Base-by-base conservation (phyloP, 148 eudicot species). In the Amaranthus hypochondriacus region DNA sequence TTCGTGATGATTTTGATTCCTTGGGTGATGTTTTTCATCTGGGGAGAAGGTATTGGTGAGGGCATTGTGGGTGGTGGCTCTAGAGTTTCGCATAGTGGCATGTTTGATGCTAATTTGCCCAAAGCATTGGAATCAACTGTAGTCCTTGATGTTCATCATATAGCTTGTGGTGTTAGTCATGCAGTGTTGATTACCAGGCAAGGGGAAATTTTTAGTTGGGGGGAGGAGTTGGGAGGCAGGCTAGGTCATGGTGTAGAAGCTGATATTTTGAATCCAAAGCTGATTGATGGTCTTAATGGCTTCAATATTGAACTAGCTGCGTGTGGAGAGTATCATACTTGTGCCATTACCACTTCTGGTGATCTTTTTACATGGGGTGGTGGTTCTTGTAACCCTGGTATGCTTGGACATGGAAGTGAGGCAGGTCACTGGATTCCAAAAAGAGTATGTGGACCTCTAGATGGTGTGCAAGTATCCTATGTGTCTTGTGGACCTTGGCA, bases 401-500 rank as follows among this genome's bases (percentile, higher is more conserved):
- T 89, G 72, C 96, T 91, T 75, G 98, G 96, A 56, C 95, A 91
- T 76, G 89, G 86, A 73, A 88, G 82, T 76, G 86, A 78, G 69
- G 78, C 78, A 18, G 80, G 96, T 71, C 88, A 89, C 77, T 89
- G 96, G 88, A 64, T 89, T 80, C 97, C 98, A 15, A 94, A 90
- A 77, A 79, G 76, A 72, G 92, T 94, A 18, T 69, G 75, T 77
- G 92, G 93, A 46, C 81, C 83, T 60, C 50, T 90, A 70, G 96
- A 94, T 71, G 89, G 93, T 73, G 51, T 88, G 77, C 84, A 80
- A 18, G 90, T 94, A 39, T 76, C 90, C 0, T 79, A 62, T 69
- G 83, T 88, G 6, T 86, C 97, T 67, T 94, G 98, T 82, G 98
- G 98, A 73, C 92, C 96, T 59, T 94, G 98, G 98, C 98, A 94